Base-by-base conservation (phyloP, 768 basidiomycete genomes). In the Mycena belliarum region DNA sequence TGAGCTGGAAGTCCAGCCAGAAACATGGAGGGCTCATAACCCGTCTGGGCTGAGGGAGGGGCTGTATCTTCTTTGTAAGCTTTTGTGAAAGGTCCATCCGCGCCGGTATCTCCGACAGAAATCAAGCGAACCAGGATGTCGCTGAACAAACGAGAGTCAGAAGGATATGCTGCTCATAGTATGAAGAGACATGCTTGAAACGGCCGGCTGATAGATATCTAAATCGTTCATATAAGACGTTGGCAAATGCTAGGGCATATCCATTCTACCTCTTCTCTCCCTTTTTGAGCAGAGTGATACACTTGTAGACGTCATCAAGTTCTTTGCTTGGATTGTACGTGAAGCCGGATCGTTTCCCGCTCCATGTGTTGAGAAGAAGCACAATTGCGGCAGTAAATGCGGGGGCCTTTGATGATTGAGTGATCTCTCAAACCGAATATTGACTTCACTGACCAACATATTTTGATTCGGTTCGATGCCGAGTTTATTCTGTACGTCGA, bases 341-440 rank as follows among this genome's bases (percentile, higher is more conserved):
- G 40, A 75, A 65, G 10, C 83, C 80, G 41, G 76, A 76, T 54
- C 77, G 75, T 65, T 77, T 82, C 29, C 79, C 82, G 57, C 78
- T 85, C 88, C 83, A 89, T 9, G 87, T 83, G 55, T 84, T 85
- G 61, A 90, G 74, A 26, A 91, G 74, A 3, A 89, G 75, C 3
- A 90, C 80, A 20, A 88, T 77, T 15, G 76, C 77, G 43, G 78
- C 66, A 1, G 73, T 74, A 53, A 79, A 80, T 0, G 70, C 69
- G 3, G 69, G 67, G 12, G 67, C 68, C 76, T 76, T 61, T 49
- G 58, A 47, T 29, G 47, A 6, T 11, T 53, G n/a, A 50, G 57
- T n/a, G 46, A 32, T 33, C 11, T 10, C 18, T 32, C 28, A 15
- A 32, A 37, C 4, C 12, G 14, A 51, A 60, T 41, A 52, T 38